phyloP scores from a whole-genome alignment of 2,329 filamentous ascomycete species.

The Leptographium lundbergii region DNA sequence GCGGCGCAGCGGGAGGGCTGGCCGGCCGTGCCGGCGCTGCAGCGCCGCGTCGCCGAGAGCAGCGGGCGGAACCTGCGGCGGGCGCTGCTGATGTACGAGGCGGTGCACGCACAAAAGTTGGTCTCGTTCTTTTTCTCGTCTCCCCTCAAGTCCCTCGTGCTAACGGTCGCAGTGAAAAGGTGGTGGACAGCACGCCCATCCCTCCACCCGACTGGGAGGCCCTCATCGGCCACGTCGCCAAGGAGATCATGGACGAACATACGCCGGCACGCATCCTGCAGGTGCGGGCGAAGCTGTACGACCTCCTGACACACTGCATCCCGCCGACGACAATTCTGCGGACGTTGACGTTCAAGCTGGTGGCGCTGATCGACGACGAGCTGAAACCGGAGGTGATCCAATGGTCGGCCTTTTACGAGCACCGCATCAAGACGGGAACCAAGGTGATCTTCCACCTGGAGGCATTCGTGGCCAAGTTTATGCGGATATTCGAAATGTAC shows the following conservation, averaged over 20 bases:
- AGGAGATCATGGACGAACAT: constrained; percentile 85
- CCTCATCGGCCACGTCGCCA: constrained; percentile 76
- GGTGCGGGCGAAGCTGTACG: constrained; percentile 89
- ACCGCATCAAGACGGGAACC: constrained; percentile 78
- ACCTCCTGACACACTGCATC: constrained; percentile 93
- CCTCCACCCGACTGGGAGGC: constrained; percentile 96
- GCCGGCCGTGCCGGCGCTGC: constrained; percentile 61
- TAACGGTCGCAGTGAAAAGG: constrained; percentile 56
- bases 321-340: constrained; percentile 89
- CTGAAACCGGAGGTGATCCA: constrained; percentile 86
- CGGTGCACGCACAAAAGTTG: constrained; percentile 92
- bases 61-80: constrained; percentile 83
- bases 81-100: constrained; percentile 92
- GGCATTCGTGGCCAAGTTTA: constrained; percentile 97
- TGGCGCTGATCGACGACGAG: constrained; percentile 74
- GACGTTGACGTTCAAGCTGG: constrained; percentile 86
- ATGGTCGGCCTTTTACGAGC: constrained; percentile 96
- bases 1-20: constrained; percentile 72
- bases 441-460: constrained; percentile 98
- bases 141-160: not conserved
- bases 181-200: constrained; percentile 76
- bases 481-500: constrained; percentile 89
- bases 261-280: constrained; percentile 80
- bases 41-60: constrained; percentile 76
- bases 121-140: not conserved